Base-by-base conservation (phyloP, 2,329 filamentous ascomycete genomes). In the Fusarium palustre region DNA sequence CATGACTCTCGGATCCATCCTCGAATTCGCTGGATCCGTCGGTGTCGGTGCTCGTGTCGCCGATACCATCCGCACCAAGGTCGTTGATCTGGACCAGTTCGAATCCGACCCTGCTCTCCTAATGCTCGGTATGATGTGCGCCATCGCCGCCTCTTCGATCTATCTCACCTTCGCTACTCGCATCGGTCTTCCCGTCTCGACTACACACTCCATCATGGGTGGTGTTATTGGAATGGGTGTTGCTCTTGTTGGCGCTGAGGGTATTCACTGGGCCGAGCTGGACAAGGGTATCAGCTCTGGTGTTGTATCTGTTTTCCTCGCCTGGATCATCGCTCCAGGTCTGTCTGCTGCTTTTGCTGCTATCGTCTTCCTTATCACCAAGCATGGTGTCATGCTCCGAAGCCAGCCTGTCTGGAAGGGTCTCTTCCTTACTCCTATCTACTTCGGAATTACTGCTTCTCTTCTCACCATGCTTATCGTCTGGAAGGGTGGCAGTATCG, bases 381-480 rank as follows among this genome's bases (percentile, higher is more conserved):
- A 89, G 73, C 87, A 86, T 58, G 82, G 80, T 48, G 86, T 89
- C n/a, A 83, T 89, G 78, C 76, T 85, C 24, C 83, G 86, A 49
- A 80, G 77, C 36, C 84, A 88, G 73, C 86, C 87, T 0, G 83
- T 85, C 36, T 80, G 79, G 76, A 85, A 81, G 75, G 87, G 86
- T 28, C 83, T 89, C 48, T 70, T 81, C 48, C 76, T 82, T 11
- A 82, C 87, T 0, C 87, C 87, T 7, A 24, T 88, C 39, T 89
- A 88, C 78, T 88, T 89, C 64, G 85, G 81, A 46, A 75, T 88
- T 46, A 87, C 87, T 4, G 82, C 84, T 3, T 81, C 81, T 9
- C 82, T 89, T 0, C 79, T 89, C 1, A 82, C 82, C 61, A 87
- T 92, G 75, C 86, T 91, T 46, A 86, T 92, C 55, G 83, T 91